phyloP scores from a whole-genome alignment of 2,329 filamentous ascomycete species.

The Colletotrichum destructivum region DNA sequence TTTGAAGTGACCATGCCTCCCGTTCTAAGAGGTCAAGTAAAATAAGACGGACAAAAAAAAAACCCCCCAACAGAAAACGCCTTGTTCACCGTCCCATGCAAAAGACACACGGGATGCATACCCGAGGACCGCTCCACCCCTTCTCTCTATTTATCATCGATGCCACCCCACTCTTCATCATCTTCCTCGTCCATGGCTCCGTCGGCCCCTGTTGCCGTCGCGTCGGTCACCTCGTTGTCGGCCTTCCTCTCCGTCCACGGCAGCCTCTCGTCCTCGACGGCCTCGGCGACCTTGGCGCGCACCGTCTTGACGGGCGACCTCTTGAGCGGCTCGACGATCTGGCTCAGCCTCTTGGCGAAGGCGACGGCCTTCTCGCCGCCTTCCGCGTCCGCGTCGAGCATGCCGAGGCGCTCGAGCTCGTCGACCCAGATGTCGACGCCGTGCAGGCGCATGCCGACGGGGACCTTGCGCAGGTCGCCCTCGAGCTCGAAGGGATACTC shows the following conservation, averaged over 20 bases:
- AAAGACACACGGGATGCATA: conserved; percentile 15
- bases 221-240: conserved; percentile 46
- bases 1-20: conserved; percentile 18
- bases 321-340: conserved; percentile 70
- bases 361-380: conserved; percentile 53
- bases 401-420: conserved; percentile 82
- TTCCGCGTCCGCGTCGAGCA: conserved; percentile 56
- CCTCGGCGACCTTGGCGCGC: conserved; percentile 77
- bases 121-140: neutral
- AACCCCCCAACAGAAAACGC: conserved; percentile 14
- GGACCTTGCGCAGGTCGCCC: conserved; percentile 68
- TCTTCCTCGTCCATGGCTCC: conserved; percentile 53
- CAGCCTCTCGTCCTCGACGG: conserved; percentile 81
- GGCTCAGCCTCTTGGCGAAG: conserved; percentile 68
- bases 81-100: conserved; percentile 40
- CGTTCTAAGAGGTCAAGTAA: neutral
- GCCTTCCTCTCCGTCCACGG: conserved; percentile 69
- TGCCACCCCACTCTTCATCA: conserved; percentile 44
- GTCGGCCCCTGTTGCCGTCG: conserved; percentile 54
- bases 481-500: conserved; percentile 59
- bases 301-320: conserved; percentile 79
- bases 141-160: conserved; percentile 39
- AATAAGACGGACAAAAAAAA: neutral
- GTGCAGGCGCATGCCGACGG: conserved; percentile 89
- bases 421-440: conserved; percentile 93